These are phyloP conservation scores for Anthracocystis walkeri DNA, from an alignment of 1,284 basidiomycete species.

Conservation along the genomic window DNA sequence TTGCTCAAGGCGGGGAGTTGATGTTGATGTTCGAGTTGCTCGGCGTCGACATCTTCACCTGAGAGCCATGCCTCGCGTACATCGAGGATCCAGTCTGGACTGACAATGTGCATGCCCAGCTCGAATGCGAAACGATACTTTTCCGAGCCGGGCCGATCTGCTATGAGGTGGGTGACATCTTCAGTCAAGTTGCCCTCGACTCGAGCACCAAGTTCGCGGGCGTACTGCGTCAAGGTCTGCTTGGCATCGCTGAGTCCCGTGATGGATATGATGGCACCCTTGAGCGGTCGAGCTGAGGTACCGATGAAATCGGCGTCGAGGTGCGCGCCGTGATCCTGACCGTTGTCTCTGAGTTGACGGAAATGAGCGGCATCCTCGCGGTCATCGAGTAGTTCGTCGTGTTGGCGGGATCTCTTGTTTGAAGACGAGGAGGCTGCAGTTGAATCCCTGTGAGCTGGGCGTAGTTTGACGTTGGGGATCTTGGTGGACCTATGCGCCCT, in stretches of 20 bases:
- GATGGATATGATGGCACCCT: conserved; percentile 77
- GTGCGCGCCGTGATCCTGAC: conserved; percentile 61
- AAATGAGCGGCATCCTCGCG: conserved; percentile 61
- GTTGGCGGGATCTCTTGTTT: conserved; percentile 17
- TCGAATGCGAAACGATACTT: conserved; percentile 86
- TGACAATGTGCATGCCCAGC: conserved; percentile 79
- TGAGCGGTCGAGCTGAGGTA: conserved; percentile 74
- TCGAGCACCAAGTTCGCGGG: conserved; percentile 79
- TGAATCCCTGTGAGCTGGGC: conserved; percentile 41
- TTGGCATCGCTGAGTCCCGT: conserved; percentile 76
- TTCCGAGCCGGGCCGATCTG: conserved; percentile 77
- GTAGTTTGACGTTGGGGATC: conserved; percentile 66
- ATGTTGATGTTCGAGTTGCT: conserved; percentile 74
- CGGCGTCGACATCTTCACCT: conserved; percentile 79
- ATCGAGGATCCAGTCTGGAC: conserved; percentile 78
- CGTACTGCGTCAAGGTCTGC: conserved; percentile 80
- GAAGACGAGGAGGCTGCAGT: conserved; percentile 12
- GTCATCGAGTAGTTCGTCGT: conserved; percentile 38
- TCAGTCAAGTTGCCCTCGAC: conserved; percentile 79
- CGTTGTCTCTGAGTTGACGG: conserved; percentile 58
- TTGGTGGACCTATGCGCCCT: conserved; percentile 64
- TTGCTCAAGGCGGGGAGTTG: conserved; percentile 77
- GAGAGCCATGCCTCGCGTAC: conserved; percentile 79
- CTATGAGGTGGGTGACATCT: conserved; percentile 82
- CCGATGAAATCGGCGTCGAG: conserved; percentile 60